Evolutionary conservation across 345 rosid genomes (phyloP), one percentile per base, ranked within the genome.

Genomic region (Iberis pinnata): DNA sequence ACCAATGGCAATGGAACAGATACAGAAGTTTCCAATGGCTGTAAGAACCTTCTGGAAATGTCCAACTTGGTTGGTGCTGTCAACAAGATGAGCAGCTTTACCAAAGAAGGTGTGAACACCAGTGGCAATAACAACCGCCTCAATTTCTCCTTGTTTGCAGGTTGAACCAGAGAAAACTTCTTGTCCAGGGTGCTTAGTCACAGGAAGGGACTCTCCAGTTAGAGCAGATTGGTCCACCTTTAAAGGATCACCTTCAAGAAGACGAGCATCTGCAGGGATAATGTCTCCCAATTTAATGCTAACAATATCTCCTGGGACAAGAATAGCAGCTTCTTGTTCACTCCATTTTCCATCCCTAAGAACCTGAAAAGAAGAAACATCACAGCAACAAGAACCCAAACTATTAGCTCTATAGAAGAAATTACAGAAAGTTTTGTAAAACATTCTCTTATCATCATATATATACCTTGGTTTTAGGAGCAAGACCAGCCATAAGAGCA

Each of bases 401-500:
- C 7, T 43, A 56, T 65, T 17, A 65, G 64, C 53, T n/a, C 56
- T 15, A 8, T n/a, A n/a, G n/a, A 0, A 19, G n/a, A 13, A 39
- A 38, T 9, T 44, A n/a, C 5, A 0, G 2, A 5, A 39, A 10
- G 31, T 38, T 45, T 3, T 46, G 4, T 18, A 18, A 16, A 64
- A 14, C 33, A 19, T 22, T 22, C 25, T 22, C 25, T 22, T 22
- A 22, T 22, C 25, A 22, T 22, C 6, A 22, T 22, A 22, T 22
- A 22, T 22, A 6, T 67, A 81, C 96, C 89, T 84, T 88, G 14
- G 96, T 78, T 60, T 84, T 84, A 57, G 98, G 98, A 63, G 98
- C 98, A 57, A 90, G 95, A 77, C 93, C 93, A 33, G 98, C 96
- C 96, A 87, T 83, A 25, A 87, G 89, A 55, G 89, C 93, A 19